phyloP scores from a whole-genome alignment of 352 stramenopile genomes.

The Globisporangium perplexum region DNA sequence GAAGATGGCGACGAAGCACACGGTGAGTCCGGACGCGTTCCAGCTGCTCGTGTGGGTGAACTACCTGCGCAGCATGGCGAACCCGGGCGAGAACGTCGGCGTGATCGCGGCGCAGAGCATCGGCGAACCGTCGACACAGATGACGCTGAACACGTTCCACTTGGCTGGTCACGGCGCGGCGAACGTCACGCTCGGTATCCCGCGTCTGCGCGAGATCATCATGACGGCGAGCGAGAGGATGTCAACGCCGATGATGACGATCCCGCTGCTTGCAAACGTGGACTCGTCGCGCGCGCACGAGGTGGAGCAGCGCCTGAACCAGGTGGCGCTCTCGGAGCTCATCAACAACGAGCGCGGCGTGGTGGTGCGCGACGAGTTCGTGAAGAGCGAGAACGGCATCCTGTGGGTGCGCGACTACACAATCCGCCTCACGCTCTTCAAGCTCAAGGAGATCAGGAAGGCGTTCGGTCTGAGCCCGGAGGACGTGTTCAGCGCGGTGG shows the following conservation, averaged over 20 bases:
- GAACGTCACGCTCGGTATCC: constrained; percentile 99
- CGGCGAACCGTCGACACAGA: constrained; percentile 99
- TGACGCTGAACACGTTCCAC: constrained; percentile 99
- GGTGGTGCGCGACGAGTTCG: constrained; percentile 89
- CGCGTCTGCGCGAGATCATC: constrained; percentile 99
- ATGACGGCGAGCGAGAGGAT: constrained; percentile 98
- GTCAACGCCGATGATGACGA: constrained; percentile 98
- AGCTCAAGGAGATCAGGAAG: constrained; percentile 91
- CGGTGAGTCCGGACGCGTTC: constrained; percentile 74
- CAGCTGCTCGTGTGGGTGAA: constrained; percentile 97
- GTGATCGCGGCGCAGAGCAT: constrained; percentile 98
- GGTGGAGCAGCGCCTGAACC: constrained; percentile 88
- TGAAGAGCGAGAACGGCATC: constrained; percentile 83
- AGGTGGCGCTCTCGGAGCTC: constrained; percentile 92
- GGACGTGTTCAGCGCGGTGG: constrained; percentile 88
- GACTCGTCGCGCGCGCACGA: constrained; percentile 49
- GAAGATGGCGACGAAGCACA: constrained; percentile 76
- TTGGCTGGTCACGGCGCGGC: constrained; percentile 97
- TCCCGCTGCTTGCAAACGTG: constrained; percentile 85
- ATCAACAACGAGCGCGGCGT: constrained; percentile 91
- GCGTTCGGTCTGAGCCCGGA: constrained; percentile 95
- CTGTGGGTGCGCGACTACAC: constrained; percentile 97
- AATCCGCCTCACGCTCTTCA: constrained; percentile 93
- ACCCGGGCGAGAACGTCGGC: constrained; percentile 98
- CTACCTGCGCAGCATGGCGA: constrained; percentile 94